Percentiles rank a stretch among this genome's conserved stretches.
Conservation (phyloP, 768 basidiomycete species). For the Arthromyces matolae region DNA sequence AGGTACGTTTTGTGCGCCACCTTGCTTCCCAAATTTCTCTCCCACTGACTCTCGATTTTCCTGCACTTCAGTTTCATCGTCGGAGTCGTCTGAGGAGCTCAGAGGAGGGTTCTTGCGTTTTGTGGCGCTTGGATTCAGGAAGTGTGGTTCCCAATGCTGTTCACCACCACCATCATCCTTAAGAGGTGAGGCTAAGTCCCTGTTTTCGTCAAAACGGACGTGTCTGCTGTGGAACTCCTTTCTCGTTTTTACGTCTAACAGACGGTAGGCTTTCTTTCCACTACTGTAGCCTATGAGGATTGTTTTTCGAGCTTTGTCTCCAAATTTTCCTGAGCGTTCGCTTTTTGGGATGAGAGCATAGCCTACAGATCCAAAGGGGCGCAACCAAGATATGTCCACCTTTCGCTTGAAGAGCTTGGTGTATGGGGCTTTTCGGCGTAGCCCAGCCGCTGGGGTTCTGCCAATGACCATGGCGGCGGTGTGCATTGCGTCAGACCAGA, state of each 20-base stretch:
- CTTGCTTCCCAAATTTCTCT: not conserved
- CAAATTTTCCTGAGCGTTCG: not conserved
- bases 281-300: not conserved
- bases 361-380: not conserved
- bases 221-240: constrained; percentile 1
- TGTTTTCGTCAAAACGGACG: not conserved
- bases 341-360: not conserved
- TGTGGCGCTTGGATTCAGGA: not conserved
- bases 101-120: not conserved
- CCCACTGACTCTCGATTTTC: not conserved
- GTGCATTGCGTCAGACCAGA: not conserved
- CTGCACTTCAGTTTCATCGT: not conserved
- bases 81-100: not conserved
- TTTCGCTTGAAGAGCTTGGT: not conserved
- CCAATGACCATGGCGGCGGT: not conserved
- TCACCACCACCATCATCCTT: not conserved
- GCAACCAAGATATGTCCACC: not conserved
- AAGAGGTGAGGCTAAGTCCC: not conserved
- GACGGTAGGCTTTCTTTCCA: not conserved
- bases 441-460: not conserved
- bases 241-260: not conserved
- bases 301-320: not conserved
- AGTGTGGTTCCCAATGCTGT: not conserved
- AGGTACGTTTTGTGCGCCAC: no score
- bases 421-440: not conserved